Evolutionary conservation across 2,329 filamentous ascomycete genomes (phyloP), one percentile per base, ranked within the genome.

Genomic region (Acephala macrosclerotiorum): DNA sequence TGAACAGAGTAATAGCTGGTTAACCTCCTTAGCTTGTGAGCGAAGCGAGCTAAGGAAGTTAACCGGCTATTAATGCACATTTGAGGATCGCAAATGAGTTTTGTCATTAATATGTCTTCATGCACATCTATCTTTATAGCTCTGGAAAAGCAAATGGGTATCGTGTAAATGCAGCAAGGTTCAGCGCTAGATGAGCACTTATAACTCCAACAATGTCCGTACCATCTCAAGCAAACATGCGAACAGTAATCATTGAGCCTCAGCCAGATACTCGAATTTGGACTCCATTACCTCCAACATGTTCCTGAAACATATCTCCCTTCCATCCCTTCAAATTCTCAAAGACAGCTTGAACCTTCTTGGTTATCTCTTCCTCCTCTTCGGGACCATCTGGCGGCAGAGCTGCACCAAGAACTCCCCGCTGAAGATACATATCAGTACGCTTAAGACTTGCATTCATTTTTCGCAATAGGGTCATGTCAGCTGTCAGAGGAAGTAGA

Each of bases 81-180:
- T 33, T 33, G 29, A 33, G 29, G 9, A 33, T 33, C 4, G 29
- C 29, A 33, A 33, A 33, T 33, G 29, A 33, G 29, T 9, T 9
- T 33, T 33, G 29, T 9, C 29, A 33, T 33, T 33, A 4, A 5
- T 33, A 33, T 33, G 29, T 33, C 29, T 33, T 33, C 29, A 33
- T 33, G 29, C 29, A 33, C 29, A 26, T 59, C 16, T 18, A 62
- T 18, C 16, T 18, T 57, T 18, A 4, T 51, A 33, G 33, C 38
- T 53, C 36, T 0, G 11, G 20, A 35, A 67, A 68, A 65, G 71
- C 72, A 72, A 70, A 69, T 70, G 70, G 71, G 68, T 73, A 73
- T 74, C 69, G 64, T 61, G 45, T 61, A 70, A 68, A 68, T 63
- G 55, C 65, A 58, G 22, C 60, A 63, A 64, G 70, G 63, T 58